These are phyloP conservation scores for Saccharomyces eubayanus DNA, from an alignment of 805 yeast species.

Conservation along the genomic window DNA sequence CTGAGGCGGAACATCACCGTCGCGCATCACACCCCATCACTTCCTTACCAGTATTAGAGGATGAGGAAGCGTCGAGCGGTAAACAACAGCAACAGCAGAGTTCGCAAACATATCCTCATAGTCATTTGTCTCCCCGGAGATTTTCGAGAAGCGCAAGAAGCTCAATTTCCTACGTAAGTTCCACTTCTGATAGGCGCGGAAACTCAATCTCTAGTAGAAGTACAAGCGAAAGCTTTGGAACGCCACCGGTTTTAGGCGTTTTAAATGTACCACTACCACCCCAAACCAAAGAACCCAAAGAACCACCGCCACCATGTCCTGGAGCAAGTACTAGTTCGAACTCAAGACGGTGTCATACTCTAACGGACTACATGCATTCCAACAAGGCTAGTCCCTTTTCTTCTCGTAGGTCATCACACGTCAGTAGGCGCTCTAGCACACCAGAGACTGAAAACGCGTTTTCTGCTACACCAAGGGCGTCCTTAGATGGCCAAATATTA, in stretches of 20 bases:
- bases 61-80: background rate
- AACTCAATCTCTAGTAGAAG: background rate
- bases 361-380: constrained; percentile 11
- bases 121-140: constrained; percentile 3
- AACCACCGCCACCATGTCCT: constrained; percentile 36
- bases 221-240: background rate
- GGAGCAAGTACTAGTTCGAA: constrained; percentile 3
- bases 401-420: constrained; percentile 20
- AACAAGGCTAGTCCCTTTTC: constrained; percentile 22
- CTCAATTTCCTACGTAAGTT: constrained; percentile 26
- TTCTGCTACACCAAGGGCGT: constrained; percentile 2
- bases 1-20: constrained; percentile 8
- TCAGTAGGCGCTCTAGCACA: constrained; percentile 7
- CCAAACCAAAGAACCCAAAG: constrained; percentile 47
- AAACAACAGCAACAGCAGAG: background rate
- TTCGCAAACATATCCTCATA: background rate
- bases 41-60: constrained; percentile 3
- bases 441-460: constrained; percentile 11
- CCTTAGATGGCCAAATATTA: constrained; percentile 14
- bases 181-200: constrained; percentile 22
- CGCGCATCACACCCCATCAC: constrained; percentile 22
- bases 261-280: constrained; percentile 42
- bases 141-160: constrained; percentile 9
- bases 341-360: constrained; percentile 8
- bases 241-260: constrained; percentile 21